Base-by-base conservation (phyloP, 2,329 filamentous ascomycete genomes). In the Fusarium redolens region DNA sequence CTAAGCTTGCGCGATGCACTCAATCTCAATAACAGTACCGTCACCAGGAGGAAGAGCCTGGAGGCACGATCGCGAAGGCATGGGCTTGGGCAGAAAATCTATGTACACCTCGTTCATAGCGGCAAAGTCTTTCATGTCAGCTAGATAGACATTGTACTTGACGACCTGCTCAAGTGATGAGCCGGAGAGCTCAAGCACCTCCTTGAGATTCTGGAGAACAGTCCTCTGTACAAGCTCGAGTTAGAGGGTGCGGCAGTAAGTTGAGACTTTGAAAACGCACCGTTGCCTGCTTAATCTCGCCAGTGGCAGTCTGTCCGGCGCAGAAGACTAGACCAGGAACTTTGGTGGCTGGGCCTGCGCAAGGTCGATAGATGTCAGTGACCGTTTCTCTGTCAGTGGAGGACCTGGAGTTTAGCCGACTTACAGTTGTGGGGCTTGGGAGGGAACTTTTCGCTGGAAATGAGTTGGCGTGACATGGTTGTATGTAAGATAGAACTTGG, bases 111-210 rank as follows among this genome's bases (percentile, higher is more conserved):
- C 78, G 59, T 82, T 81, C 90, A 93, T 93, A 78, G 91, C 89
- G 20, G 85, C 87, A 78, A 93, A 94, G 80, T 93, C 86, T 65
- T 88, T 89, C 91, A 93, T 93, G 75, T 91, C 88, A 56, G 89
- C 88, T 47, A 94, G 84, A 84, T 93, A 94, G 70, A 93, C 90
- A 72, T 88, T 89, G 61, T 92, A 89, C 84, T 93, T 93, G 76
- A 93, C 89, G 20, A 93, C 89, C 77, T 89, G 89, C 57, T 85
- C 82, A 33, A 94, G 85, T 37, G 84, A 85, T 28, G 88, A 90
- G 7, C 91, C 91, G 3, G 91, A 90, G 52, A 89, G 92, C 65
- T 90, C 87, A 20, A 94, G 85, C 58, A 94, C 91, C n/a, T 90
- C 90, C 66, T 87, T 85, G 76, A 94, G 86, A 80, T 93, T 93